Conservation (phyloP, 1,139 yeast genomes). For the Meyerozyma guilliermondii region DNA sequence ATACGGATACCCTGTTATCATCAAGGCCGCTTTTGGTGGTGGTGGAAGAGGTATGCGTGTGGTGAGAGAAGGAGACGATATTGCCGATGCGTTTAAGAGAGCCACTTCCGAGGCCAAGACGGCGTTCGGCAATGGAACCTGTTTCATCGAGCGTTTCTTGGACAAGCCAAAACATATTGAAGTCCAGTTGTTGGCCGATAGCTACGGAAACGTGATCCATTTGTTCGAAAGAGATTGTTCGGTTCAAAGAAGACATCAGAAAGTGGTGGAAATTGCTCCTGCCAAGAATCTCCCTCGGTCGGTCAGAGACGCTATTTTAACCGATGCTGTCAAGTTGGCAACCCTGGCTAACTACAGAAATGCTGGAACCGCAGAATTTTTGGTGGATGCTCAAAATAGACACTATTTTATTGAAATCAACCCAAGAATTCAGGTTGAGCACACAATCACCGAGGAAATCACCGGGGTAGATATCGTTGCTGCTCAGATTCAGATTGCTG, state of each 20-base stretch:
- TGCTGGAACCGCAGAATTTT: slow-evolving; percentile 98
- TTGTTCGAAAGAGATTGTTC: slow-evolving; percentile 98
- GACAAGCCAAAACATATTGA: slow-evolving; percentile 97
- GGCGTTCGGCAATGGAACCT: slow-evolving; percentile 96
- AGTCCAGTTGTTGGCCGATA: slow-evolving; percentile 93
- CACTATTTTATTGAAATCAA: slow-evolving; percentile 97
- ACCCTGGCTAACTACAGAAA: slow-evolving; percentile 84
- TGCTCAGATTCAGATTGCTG: slow-evolving; percentile 98
- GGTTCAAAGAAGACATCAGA: slow-evolving; percentile 98
- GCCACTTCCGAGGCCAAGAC: slow-evolving; percentile 94
- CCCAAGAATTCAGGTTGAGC: slow-evolving; percentile 98
- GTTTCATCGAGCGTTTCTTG: slow-evolving; percentile 93
- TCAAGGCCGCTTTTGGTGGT: slow-evolving; percentile 99
- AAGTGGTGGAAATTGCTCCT: slow-evolving; percentile 99
- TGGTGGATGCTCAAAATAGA: slow-evolving; percentile 90
- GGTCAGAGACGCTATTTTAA: slow-evolving; percentile 85
- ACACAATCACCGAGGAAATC: slow-evolving; percentile 97
- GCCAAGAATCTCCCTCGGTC: slow-evolving; percentile 80
- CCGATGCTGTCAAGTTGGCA: slow-evolving; percentile 93
- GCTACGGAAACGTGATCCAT: slow-evolving; percentile 91
- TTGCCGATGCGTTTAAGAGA: slow-evolving; percentile 86
- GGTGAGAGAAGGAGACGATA: slow-evolving; percentile 92
- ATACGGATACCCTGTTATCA: slow-evolving; percentile 93
- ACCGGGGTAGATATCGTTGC: slow-evolving; percentile 98
- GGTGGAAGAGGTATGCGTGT: slow-evolving; percentile 99